Evolutionary conservation across 768 basidiomycete species (phyloP), one percentile per base, ranked within the genome.

Genomic region (Pleurotus pulmonarius): DNA sequence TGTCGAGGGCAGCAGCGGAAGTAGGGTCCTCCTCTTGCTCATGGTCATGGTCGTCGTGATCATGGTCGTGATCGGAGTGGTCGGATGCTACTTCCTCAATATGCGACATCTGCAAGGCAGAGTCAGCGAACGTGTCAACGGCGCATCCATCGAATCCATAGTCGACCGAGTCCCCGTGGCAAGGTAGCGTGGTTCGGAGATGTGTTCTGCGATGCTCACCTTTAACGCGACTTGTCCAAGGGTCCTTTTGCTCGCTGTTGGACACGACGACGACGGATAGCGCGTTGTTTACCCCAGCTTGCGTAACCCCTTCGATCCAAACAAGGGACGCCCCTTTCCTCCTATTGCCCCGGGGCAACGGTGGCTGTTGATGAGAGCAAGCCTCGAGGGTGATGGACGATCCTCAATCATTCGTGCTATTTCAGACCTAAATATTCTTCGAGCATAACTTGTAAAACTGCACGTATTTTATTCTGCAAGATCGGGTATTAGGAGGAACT

Each of bases 51-150:
- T 80, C 73, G 52, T 80, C 76, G 12, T 81, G 56, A 34, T 79
- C 71, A 60, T 75, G 75, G 38, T 84, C 83, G 60, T 86, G 83
- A 63, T 83, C 86, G 61, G 87, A 88, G 73, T 90, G 87, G 77
- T 92, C 90, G 57, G 90, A 92, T 60, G 70, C 67, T 62, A 92
- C 74, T 78, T 94, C 92, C 74, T 94, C 92, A 65, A 92, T 90
- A 53, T 88, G 86, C 59, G 86, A 86, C 89, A 90, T 90, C 86
- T 82, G 56, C 16, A 55, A 15, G n/a, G 13, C 29, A 41, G 24
- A 39, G 39, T 40, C 46, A 47, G 46, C 46, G 11, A 20, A 38
- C n/a, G 26, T 15, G 29, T 41, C 55, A 24, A 29, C 24, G 29
- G n/a, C 18, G 24, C 34, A 44, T 47, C 58, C 47, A 51, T 41